Evolutionary conservation across 306 rosid genomes (phyloP).

Genomic region (Carpinus viminea): DNA sequence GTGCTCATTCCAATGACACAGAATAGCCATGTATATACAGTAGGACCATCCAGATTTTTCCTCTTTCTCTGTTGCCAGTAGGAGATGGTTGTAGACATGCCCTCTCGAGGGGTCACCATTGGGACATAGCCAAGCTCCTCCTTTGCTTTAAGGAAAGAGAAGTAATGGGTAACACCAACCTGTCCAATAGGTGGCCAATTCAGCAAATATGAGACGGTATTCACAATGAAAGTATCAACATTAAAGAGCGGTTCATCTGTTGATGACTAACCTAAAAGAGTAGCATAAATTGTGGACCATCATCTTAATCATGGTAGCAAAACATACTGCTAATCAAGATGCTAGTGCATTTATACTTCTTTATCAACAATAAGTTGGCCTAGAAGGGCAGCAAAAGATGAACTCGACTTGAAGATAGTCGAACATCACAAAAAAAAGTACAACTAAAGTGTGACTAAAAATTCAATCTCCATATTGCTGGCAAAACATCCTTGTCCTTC

Average conservation of each 20-base stretch:
- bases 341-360: neutral
- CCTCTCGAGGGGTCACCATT: conserved; percentile 67
- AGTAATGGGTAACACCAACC: conserved; percentile 88
- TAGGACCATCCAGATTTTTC: conserved; percentile 71
- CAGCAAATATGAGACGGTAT: conserved; percentile 16
- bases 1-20: conserved; percentile 60
- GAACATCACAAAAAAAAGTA: neutral
- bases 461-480: neutral
- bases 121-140: conserved; percentile 86
- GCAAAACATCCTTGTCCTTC: neutral
- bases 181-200: conserved; percentile 29
- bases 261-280: neutral
- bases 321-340: neutral
- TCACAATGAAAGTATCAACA: neutral
- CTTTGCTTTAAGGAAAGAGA: conserved; percentile 87
- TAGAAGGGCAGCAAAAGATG: neutral
- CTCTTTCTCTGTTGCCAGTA: conserved; percentile 79
- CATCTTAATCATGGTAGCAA: neutral
- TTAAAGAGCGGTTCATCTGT: neutral
- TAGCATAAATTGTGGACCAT: neutral
- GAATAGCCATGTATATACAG: conserved; percentile 68
- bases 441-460: neutral
- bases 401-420: neutral
- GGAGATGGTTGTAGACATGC: conserved; percentile 84
- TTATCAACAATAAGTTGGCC: neutral